A percentile compares a stretch with the other conserved stretches of the same genome.
phyloP scores from a whole-genome alignment of 768 basidiomycete species.

The Suillus luteus region DNA sequence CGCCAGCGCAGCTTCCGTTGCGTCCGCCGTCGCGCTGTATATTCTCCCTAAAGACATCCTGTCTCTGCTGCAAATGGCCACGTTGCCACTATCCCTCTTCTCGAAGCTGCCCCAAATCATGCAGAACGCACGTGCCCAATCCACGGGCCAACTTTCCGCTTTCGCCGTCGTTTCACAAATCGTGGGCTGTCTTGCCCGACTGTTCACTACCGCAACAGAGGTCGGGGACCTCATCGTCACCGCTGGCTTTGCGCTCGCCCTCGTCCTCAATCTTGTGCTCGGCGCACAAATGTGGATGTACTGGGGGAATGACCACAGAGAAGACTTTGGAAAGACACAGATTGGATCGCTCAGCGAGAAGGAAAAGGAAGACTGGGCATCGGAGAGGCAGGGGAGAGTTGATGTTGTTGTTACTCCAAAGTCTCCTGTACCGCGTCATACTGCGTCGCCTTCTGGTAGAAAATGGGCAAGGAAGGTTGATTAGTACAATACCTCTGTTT shows the following conservation, averaged over 20 bases:
- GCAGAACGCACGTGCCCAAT: slow-evolving; percentile 71
- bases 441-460: slow-evolving; percentile 52
- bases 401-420: slow-evolving; percentile 48
- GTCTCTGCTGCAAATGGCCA: slow-evolving; percentile 75
- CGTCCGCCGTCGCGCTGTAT: slow-evolving; percentile 45
- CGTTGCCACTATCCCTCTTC: slow-evolving; percentile 88
- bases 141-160: slow-evolving; percentile 92
- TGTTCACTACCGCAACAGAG: slow-evolving; percentile 93
- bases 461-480: slow-evolving; percentile 79
- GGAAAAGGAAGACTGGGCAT: slow-evolving; percentile 27
- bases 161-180: slow-evolving; percentile 91
- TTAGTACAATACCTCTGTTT: slow-evolving; percentile 36
- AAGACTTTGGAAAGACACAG: slow-evolving; percentile 23
- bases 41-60: slow-evolving; percentile 51
- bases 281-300: slow-evolving; percentile 85
- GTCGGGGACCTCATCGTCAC: slow-evolving; percentile 80
- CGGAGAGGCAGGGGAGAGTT: slow-evolving; percentile 32
- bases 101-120: slow-evolving; percentile 94
- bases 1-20: slow-evolving; percentile 35
- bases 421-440: slow-evolving; percentile 43
- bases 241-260: slow-evolving; percentile 83
- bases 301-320: slow-evolving; percentile 60
- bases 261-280: slow-evolving; percentile 80
- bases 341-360: slow-evolving; percentile 30
- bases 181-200: slow-evolving; percentile 83